Evolutionary conservation across 2,329 filamentous ascomycete genomes (phyloP).

Genomic region (Ceratocystis variospora): DNA sequence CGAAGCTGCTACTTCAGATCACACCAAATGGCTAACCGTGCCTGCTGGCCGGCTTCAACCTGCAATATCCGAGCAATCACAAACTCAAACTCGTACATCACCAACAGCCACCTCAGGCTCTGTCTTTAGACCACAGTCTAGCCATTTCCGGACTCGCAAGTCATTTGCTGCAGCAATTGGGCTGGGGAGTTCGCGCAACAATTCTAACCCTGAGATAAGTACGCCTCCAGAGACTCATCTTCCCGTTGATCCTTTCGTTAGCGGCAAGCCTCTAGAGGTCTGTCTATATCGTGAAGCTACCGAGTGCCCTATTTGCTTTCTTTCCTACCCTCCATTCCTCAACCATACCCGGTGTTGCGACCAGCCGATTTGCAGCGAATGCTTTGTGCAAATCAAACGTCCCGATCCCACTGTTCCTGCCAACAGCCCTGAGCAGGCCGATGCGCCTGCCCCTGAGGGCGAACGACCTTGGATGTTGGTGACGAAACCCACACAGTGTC

Average conservation of each 20-base stretch:
- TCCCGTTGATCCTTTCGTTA: slow-evolving; percentile 72
- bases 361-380: slow-evolving; percentile 93
- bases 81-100: slow-evolving; percentile 27
- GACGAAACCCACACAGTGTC: slow-evolving; percentile 82
- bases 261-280: slow-evolving; percentile 86
- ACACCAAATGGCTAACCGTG: slow-evolving; percentile 59
- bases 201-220: slow-evolving; percentile 52
- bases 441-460: slow-evolving; percentile 21
- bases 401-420: slow-evolving; percentile 83
- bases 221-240: slow-evolving; percentile 64
- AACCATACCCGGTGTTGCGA: slow-evolving; percentile 93
- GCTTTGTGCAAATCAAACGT: slow-evolving; percentile 96
- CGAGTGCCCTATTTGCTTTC: slow-evolving; percentile 93
- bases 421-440: slow-evolving; percentile 41
- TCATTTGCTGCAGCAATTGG: slow-evolving; percentile 72
- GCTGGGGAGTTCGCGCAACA: slow-evolving; percentile 52
- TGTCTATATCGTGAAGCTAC: slow-evolving; percentile 81
- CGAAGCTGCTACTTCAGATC: slow-evolving; percentile 37
- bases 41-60: slow-evolving; percentile 66
- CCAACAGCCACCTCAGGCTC: background rate
- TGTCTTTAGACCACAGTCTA: slow-evolving; percentile 46
- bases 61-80: slow-evolving; percentile 51
- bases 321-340: slow-evolving; percentile 87
- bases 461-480: slow-evolving; percentile 50
- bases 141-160: slow-evolving; percentile 54